Evolutionary conservation across 768 basidiomycete species (phyloP), one percentile per base, ranked within the genome.

Genomic region (Punctularia strigosozonata): DNA sequence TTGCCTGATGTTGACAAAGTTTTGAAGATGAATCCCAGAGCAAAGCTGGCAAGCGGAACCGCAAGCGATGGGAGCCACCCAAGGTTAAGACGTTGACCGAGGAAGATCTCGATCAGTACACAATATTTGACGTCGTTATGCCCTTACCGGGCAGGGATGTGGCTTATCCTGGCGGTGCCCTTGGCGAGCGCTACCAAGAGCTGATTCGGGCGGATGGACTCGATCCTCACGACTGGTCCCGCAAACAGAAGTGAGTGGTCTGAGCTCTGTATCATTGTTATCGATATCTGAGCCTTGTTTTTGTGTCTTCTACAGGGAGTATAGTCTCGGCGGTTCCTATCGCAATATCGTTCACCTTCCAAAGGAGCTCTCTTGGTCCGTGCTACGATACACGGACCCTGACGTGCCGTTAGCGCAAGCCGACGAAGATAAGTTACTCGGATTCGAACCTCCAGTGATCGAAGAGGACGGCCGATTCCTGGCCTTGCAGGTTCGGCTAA

Each of bases 111-210:
- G 65, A 75, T 50, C 76, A 82, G 41, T 83, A 91, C 59, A 75
- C 79, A 13, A 88, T 98, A 44, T 88, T 89, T 51, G 94, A 99
- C 58, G 85, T 98, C 40, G 75, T 98, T 45, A 88, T 98, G 80
- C 92, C 95, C n/a, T 64, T 98, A 15, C 92, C 95, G 21, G 95
- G 95, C 3, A 89, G 78, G 46, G 88, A 94, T 51, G 88, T 98
- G 15, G 81, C 82, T 24, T 97, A 88, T 56, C 95, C 95, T 0
- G 84, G 80, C 3, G 91, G 91, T 10, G 49, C 65, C 15, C 73
- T 97, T n/a, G 89, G 91, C 19, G 81, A 92, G 48, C 71, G 76
- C 37, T 97, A 94, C 57, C 69, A 68, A 43, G 75, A 84, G 51
- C 90, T 86, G 53, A 67, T 99, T 47, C 65, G 61, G 43, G 68